phyloP scores from a whole-genome alignment of 768 basidiomycete genomes.

The Termitomyces sp. region DNA sequence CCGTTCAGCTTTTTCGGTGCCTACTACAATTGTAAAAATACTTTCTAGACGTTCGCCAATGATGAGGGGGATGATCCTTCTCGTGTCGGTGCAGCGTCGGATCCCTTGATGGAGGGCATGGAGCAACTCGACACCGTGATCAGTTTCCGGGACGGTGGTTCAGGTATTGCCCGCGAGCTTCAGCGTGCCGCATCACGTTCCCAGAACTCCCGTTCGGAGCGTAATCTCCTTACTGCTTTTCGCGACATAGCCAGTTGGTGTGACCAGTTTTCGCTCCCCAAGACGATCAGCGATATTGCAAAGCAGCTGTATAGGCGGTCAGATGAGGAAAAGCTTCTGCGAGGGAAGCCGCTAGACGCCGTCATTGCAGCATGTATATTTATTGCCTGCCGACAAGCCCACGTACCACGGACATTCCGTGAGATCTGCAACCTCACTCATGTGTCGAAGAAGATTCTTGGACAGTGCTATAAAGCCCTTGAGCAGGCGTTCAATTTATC shows the following conservation, averaged over 20 bases:
- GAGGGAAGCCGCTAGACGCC: constrained; percentile 87
- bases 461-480: constrained; percentile 88
- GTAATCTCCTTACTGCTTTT: constrained; percentile 84
- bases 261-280: constrained; percentile 91
- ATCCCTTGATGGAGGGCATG: constrained; percentile 90
- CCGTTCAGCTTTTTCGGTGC: constrained; percentile 1
- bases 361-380: constrained; percentile 98
- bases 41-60: constrained; percentile 88
- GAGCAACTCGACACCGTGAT: constrained; percentile 95
- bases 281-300: constrained; percentile 91
- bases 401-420: constrained; percentile 93
- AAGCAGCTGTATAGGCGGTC: constrained; percentile 97
- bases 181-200: constrained; percentile 88
- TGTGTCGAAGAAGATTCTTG: constrained; percentile 91
- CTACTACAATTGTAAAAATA: constrained; percentile 11
- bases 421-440: constrained; percentile 92
- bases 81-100: constrained; percentile 95
- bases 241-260: constrained; percentile 91
- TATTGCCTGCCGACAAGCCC: constrained; percentile 92
- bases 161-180: constrained; percentile 86
- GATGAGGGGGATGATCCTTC: constrained; percentile 99
- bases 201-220: constrained; percentile 73
- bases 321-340: constrained; percentile 90
- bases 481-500: constrained; percentile 86
- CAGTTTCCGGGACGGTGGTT: constrained; percentile 91